These are phyloP conservation scores for Celoporthe dispersa DNA, from an alignment of 2,329 filamentous ascomycete species.

Conservation along the genomic window DNA sequence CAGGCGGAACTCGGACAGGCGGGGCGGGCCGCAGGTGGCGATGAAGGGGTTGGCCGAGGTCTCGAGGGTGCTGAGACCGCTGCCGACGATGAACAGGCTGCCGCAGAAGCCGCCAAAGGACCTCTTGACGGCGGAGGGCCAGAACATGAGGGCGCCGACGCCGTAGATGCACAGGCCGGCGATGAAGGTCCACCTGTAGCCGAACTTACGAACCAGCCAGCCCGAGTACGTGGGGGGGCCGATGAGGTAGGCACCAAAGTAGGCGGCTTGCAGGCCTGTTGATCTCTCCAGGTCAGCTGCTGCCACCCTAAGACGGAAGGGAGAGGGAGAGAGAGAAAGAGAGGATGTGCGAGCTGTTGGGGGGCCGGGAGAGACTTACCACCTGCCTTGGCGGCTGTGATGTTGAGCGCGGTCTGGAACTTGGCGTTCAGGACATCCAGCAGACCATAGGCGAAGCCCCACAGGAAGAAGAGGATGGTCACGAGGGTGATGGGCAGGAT, in stretches of 20 bases:
- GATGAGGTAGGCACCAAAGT: slow-evolving; percentile 58
- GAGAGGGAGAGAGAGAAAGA: background rate
- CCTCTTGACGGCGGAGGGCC: slow-evolving; percentile 58
- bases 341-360: background rate
- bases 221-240: slow-evolving; percentile 68
- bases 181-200: slow-evolving; percentile 67
- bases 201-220: slow-evolving; percentile 65
- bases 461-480: slow-evolving; percentile 56
- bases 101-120: slow-evolving; percentile 76
- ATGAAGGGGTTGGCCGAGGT: slow-evolving; percentile 77
- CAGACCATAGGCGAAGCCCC: slow-evolving; percentile 47
- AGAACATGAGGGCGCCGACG: slow-evolving; percentile 55
- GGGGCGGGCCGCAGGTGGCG: slow-evolving; percentile 58
- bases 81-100: slow-evolving; percentile 71
- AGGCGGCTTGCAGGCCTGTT: slow-evolving; percentile 36
- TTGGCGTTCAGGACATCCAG: slow-evolving; percentile 52
- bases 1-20: slow-evolving; percentile 72
- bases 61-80: slow-evolving; percentile 72
- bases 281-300: slow-evolving; percentile 6
- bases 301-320: no score
- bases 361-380: slow-evolving; percentile 12
- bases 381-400: slow-evolving; percentile 31
- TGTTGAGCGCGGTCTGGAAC: slow-evolving; percentile 31
- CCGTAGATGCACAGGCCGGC: slow-evolving; percentile 68
- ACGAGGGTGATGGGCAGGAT: slow-evolving; percentile 46